Conservation (phyloP, 371 early-diverging fungal genomes). For the Mortierella sp. region DNA sequence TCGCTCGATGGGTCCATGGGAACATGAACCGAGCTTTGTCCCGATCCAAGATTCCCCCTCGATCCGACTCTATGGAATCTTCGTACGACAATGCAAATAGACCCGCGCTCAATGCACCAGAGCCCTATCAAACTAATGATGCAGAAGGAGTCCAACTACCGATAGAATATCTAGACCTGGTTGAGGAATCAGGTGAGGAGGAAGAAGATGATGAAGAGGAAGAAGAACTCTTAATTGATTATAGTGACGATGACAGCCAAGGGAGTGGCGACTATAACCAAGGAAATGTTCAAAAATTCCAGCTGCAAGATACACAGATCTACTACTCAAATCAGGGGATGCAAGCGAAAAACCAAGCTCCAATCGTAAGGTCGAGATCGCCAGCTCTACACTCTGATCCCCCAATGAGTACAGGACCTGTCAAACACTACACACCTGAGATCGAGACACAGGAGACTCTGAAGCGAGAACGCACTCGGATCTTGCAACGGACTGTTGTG, state of each 20-base stretch:
- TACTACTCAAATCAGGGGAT: too few relatives aligned
- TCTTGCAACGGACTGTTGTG: slow-evolving; percentile 32
- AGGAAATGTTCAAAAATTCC: background rate
- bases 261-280: background rate
- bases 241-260: slow-evolving; percentile 13
- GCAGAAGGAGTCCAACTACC: background rate
- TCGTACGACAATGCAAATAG: background rate
- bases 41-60: slow-evolving; percentile 9
- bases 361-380: background rate
- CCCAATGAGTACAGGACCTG: slow-evolving; percentile 8
- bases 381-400: background rate
- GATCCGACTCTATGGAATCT: slow-evolving; percentile 10
- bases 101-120: slow-evolving; percentile 5
- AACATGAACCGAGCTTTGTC: slow-evolving; percentile 2
- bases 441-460: slow-evolving; percentile 51
- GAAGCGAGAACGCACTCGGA: slow-evolving; percentile 48
- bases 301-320: background rate
- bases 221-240: background rate
- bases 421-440: slow-evolving; percentile 29
- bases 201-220: slow-evolving; percentile 18
- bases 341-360: slow-evolving; percentile 7
- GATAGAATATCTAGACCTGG: background rate
- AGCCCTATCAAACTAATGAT: background rate
- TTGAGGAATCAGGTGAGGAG: slow-evolving; percentile 1
- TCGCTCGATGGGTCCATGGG: background rate